phyloP scores from a whole-genome alignment of 176 grass and related monocot species.

The Themeda triandra region DNA sequence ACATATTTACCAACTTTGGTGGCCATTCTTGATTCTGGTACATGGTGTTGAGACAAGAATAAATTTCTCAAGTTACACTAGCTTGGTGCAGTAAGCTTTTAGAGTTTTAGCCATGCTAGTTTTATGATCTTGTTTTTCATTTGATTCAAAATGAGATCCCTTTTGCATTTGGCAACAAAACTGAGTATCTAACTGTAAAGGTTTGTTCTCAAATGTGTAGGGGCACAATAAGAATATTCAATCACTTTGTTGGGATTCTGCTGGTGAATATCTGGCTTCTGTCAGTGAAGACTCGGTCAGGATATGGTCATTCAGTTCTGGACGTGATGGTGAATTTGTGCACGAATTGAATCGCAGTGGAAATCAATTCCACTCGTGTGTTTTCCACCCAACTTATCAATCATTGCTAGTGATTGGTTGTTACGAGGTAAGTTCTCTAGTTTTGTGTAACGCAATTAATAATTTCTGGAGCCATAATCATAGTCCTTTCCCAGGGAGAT shows the following conservation, averaged over 20 bases:
- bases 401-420: slow-evolving; percentile 84
- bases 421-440: slow-evolving; percentile 67
- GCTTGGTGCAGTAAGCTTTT: not conserved
- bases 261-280: slow-evolving; percentile 79
- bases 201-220: slow-evolving; percentile 40
- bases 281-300: slow-evolving; percentile 88
- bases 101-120: not conserved
- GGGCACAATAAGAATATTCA: slow-evolving; percentile 74
- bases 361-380: slow-evolving; percentile 93
- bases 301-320: slow-evolving; percentile 79
- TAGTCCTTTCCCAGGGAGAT: not conserved
- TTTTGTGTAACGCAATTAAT: not conserved
- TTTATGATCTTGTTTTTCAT: not conserved
- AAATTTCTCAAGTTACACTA: not conserved
- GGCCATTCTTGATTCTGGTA: not conserved
- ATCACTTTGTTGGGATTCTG: slow-evolving; percentile 86
- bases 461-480: not conserved
- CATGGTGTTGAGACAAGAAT: not conserved
- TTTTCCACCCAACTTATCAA: slow-evolving; percentile 75
- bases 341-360: slow-evolving; percentile 75
- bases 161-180: not conserved
- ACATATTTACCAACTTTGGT: not conserved
- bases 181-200: not conserved
- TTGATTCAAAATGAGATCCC: not conserved
- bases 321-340: slow-evolving; percentile 74